Evolutionary conservation across 495 filamentous ascomycete genomes (phyloP), one percentile per base, ranked within the genome.

Genomic region (Usnea hakonensis): DNA sequence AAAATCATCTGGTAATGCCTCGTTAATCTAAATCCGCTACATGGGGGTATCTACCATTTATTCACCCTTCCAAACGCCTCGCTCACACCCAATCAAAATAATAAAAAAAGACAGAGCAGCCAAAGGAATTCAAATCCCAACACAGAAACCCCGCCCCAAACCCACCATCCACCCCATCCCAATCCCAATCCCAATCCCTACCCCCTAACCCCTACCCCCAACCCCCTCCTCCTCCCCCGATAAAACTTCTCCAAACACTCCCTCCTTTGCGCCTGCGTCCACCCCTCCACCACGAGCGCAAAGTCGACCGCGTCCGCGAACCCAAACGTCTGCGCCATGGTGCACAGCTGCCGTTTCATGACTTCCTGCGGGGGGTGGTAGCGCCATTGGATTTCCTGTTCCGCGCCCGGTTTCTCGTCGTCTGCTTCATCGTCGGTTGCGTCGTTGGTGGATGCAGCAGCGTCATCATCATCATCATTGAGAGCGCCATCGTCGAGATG

Each of bases 251-350:
- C 90, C 62, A 98, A 77, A 72, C 84, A 90, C 57, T 85, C 83
- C 67, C 88, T 79, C 70, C 94, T 72, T 75, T 95, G 82, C 68
- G 86, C 89, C 76, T 92, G 90, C 62, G 90, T 96, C 91, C 90
- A 94, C 32, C 88, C 83, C 74, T 98, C 94, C 16, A 98, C 94
- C 11, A 91, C 87, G 50, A 96, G 79, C 52, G 92, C 95, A 81
- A 98, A 98, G 66, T 95, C 89, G 9, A 83, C 88, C 9, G 85
- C 85, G 75, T 83, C 85, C 8, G 77, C 72, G 71, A 90, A 96
- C 43, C 90, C 90, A 74, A 91, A 88, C 48, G 79, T 80, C 68
- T 79, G 80, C 10, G 91, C 90, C 90, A 97, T 96, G 23, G 83
- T 87, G 71, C 91, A 95, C 66, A 98, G 95, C 70, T 97, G 94